A percentile compares a stretch with the other conserved stretches of the same genome.
Evolutionary conservation across 148 eudicot genomes (phyloP).

Genomic region (Camellia japonica): DNA sequence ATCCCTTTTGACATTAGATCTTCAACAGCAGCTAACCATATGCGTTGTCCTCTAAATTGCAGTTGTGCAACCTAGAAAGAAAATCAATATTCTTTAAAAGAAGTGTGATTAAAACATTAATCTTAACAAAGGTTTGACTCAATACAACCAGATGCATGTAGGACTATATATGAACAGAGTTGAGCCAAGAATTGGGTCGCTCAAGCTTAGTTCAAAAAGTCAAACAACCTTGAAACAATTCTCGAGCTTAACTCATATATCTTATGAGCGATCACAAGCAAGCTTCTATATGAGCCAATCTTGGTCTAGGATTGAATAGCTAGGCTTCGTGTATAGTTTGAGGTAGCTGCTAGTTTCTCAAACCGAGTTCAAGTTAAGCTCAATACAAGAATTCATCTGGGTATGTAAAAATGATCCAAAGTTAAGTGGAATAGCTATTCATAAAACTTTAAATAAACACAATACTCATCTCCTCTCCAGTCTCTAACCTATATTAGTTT

Average conservation of each 20-base stretch:
- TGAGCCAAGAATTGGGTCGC: background rate
- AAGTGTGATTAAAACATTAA: background rate
- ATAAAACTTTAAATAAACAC: background rate
- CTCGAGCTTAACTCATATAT: background rate
- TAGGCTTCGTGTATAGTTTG: background rate
- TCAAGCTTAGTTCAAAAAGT: background rate
- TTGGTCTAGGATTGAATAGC: background rate
- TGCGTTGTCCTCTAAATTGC: slow-evolving; percentile 84
- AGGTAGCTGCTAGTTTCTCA: background rate
- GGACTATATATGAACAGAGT: background rate
- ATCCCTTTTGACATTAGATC: slow-evolving; percentile 85
- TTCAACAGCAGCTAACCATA: slow-evolving; percentile 80
- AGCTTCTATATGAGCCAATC: background rate
- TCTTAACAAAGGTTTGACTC: background rate
- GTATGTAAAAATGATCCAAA: background rate
- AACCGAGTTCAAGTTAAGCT: background rate
- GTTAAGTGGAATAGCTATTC: background rate
- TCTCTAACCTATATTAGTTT: background rate
- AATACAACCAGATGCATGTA: background rate
- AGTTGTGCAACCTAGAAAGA: slow-evolving; percentile 52
- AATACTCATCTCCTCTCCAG: background rate
- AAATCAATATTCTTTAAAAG: background rate
- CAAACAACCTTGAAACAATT: background rate
- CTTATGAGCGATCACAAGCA: background rate
- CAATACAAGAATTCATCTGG: background rate